Base-by-base conservation (phyloP, 2,329 filamentous ascomycete genomes). In the Penicillium brasilianum region DNA sequence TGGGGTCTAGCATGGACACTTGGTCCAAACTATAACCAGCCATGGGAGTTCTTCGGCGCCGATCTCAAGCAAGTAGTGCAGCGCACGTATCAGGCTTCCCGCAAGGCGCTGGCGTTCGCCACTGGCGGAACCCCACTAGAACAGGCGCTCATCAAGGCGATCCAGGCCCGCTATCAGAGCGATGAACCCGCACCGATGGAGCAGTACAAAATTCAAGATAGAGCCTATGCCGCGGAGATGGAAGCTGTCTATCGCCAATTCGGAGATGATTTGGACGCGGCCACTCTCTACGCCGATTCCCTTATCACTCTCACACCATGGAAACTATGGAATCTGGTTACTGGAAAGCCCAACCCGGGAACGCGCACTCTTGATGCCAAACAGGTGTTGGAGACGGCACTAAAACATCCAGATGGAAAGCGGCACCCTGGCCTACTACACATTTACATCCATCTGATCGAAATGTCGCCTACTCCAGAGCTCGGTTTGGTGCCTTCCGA, bases 11-110 rank as follows among this genome's bases (percentile, higher is more conserved):
- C 90, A 0, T 93, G 90, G 71, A 81, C 88, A 1, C 77, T 90
- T 0, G 91, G 90, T 0, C 90, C 91, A 3, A 93, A 94, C 70
- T 89, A 90, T 74, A 91, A 93, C 78, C 92, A 93, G 70, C 87
- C 90, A 0, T 93, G 91, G 91, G 84, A 86, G 30, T 82, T 86
- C 25, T 92, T 93, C 65, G 88, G 90, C 57, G 76, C 82, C 0
- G 90, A 93, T 65, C 78, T 89, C 4, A 74, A 80, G 11, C 74
- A 36, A 1, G 66, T 82, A 0, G 77, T 89, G 7, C 71, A 77
- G 43, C 77, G 79, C 32, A 84, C 84, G 4, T 78, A 82, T 57
- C 59, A 72, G 14, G 83, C 84, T 0, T 81, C 60, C 58, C 71
- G 58, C 70, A 61, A 81, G 58, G 87, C 85, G 1, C 76, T 76